Evolutionary conservation across 108 stramenopile genomes (phyloP).

Genomic region (Nannochloropsis gaditana): DNA sequence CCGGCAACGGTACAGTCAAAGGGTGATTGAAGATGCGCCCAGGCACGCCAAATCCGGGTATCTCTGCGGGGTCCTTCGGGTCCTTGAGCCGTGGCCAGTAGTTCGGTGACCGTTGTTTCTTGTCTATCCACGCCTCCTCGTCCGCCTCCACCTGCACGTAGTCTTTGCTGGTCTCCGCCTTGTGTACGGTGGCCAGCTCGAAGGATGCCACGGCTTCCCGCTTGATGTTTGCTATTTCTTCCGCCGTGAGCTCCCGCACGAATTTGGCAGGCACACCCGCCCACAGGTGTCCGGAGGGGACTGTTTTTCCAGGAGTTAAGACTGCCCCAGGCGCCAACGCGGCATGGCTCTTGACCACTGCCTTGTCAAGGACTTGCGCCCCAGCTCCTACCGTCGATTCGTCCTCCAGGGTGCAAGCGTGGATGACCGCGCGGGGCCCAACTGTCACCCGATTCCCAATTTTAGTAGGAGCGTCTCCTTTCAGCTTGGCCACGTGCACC

Average conservation of each 20-base stretch:
- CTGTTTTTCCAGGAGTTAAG: constrained; percentile 67
- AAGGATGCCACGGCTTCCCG: constrained; percentile 14
- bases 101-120: neutral
- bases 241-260: constrained; percentile 65
- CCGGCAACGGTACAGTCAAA: constrained; percentile 21
- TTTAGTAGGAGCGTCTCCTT: constrained; percentile 70
- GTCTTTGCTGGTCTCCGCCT: neutral
- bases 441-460: constrained; percentile 81
- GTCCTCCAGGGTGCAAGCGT: constrained; percentile 80
- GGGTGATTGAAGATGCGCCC: constrained; percentile 41
- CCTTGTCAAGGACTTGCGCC: constrained; percentile 83
- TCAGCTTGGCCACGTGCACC: constrained; percentile 87
- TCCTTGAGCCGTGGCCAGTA: constrained; percentile 8
- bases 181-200: neutral
- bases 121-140: neutral
- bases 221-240: constrained; percentile 26
- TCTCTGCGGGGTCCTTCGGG: neutral
- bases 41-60: constrained; percentile 35
- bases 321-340: constrained; percentile 72
- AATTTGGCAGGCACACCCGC: constrained; percentile 81
- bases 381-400: constrained; percentile 67
- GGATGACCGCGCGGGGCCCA: constrained; percentile 64
- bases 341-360: constrained; percentile 65
- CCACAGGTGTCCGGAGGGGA: constrained; percentile 75
- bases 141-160: neutral